Conservation (phyloP, 2,329 filamentous ascomycete species). For the Colletotrichum simmondsii region DNA sequence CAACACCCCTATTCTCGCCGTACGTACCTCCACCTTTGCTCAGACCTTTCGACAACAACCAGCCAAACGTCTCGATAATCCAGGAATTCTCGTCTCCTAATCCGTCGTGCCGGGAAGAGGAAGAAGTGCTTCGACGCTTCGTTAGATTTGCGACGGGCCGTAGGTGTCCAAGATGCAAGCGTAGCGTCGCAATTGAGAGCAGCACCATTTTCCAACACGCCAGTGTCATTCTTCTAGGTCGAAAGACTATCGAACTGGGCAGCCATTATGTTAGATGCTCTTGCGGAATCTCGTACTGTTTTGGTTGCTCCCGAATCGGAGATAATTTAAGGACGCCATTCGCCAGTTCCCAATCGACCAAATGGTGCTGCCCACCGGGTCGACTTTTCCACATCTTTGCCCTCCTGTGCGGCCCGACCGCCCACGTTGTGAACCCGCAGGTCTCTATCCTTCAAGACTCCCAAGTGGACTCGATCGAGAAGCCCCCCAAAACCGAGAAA, state of each 20-base stretch:
- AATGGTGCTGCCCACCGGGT: constrained; percentile 46
- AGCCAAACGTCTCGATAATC: not conserved
- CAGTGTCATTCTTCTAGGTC: not conserved
- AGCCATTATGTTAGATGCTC: not conserved
- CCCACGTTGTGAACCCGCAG: not conserved
- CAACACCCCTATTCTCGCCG: not conserved
- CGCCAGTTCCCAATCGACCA: not conserved
- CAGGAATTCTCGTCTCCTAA: not conserved
- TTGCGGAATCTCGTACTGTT: not conserved
- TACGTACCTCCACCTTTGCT: not conserved
- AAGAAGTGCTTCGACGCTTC: not conserved
- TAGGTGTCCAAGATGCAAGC: not conserved
- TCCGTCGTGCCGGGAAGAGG: not conserved
- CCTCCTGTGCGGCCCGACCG: constrained; percentile 8
- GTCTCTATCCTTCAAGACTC: constrained; percentile 7
- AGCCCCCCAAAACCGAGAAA: not conserved
- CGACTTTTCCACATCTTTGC: constrained; percentile 18
- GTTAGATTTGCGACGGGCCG: not conserved
- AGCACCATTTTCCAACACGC: not conserved
- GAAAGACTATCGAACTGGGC: not conserved
- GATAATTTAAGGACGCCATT: not conserved
- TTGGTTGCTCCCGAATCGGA: not conserved
- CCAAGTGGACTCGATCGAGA: not conserved
- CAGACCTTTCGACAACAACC: not conserved
- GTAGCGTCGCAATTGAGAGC: not conserved